phyloP scores from a whole-genome alignment of 2,329 filamentous ascomycete genomes.

The Rosellinia necatrix region DNA sequence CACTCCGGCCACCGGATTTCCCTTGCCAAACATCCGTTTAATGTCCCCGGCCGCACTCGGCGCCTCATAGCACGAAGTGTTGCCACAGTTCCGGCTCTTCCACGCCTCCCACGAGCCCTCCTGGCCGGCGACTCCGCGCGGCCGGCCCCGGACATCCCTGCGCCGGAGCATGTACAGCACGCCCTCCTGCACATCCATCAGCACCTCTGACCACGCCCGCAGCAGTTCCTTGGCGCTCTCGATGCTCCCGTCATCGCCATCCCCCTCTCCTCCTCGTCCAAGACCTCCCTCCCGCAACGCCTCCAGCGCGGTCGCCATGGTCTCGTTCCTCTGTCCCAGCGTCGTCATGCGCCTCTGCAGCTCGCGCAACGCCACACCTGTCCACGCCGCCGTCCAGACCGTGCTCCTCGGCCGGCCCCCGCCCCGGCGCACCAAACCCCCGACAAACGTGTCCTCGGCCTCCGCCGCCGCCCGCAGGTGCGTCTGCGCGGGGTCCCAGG shows the following conservation, averaged over 20 bases:
- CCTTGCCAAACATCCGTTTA: not conserved
- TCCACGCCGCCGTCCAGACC: no score
- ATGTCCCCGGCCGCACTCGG: not conserved
- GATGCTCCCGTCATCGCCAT: conserved; percentile 8
- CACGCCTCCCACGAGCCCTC: conserved; percentile 27
- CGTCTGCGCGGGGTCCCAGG: not conserved
- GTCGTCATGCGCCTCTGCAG: no score
- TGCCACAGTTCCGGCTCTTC: conserved; percentile 34
- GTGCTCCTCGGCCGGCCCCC: no score
- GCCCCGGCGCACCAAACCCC: no score
- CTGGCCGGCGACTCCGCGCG: not conserved
- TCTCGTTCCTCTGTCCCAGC: no score
- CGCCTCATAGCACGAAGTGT: conserved; percentile 29
- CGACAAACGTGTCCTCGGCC: no score
- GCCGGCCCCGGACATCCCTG: conserved; percentile 2
- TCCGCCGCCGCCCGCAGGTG: not conserved
- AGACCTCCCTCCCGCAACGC: not conserved
- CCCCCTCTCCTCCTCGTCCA: not conserved
- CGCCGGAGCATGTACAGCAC: conserved; percentile 20
- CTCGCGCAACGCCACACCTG: no score
- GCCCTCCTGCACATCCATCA: conserved; percentile 27
- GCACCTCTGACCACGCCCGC: conserved; percentile 11
- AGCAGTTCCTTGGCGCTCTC: conserved; percentile 18
- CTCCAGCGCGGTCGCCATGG: not conserved
- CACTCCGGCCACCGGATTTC: conserved; percentile 15